These are phyloP conservation scores for Raphanus raphanistrum DNA, from an alignment of 345 rosid genomes.

Conservation along the genomic window DNA sequence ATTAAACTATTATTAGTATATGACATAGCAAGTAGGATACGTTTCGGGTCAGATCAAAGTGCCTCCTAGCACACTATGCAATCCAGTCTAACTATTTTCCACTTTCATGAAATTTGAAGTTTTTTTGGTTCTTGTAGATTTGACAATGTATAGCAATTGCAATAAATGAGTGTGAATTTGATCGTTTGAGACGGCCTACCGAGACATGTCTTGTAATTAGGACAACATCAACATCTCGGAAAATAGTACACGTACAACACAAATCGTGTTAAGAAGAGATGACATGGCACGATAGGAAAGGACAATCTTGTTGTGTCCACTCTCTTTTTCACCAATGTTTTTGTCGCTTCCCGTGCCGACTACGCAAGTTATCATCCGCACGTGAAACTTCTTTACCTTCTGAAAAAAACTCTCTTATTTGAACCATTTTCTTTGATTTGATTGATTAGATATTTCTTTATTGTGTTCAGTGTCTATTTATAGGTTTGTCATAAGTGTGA, in stretches of 20 bases:
- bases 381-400: slow-evolving; percentile 23
- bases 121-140: neutral
- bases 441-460: slow-evolving; percentile 25
- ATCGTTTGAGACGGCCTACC: slow-evolving; percentile 11
- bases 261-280: neutral
- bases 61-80: neutral
- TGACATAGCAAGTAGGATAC: slow-evolving; percentile 13
- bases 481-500: neutral
- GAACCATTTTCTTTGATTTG: neutral
- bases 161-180: slow-evolving; percentile 7
- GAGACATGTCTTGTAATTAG: slow-evolving; percentile 8
- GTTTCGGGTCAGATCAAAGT: slow-evolving; percentile 16
- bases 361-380: slow-evolving; percentile 22
- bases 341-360: slow-evolving; percentile 28
- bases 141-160: neutral
- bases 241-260: slow-evolving; percentile 13
- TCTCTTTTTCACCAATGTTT: neutral
- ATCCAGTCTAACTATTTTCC: neutral
- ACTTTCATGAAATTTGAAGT: neutral
- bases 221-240: slow-evolving; percentile 1
- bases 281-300: slow-evolving; percentile 16
- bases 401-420: neutral
- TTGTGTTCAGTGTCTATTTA: neutral
- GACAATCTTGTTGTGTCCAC: slow-evolving; percentile 1
- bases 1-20: neutral